Evolutionary conservation across 2,329 filamentous ascomycete species (phyloP).

Genomic region (Drechslerella coelobrocha): DNA sequence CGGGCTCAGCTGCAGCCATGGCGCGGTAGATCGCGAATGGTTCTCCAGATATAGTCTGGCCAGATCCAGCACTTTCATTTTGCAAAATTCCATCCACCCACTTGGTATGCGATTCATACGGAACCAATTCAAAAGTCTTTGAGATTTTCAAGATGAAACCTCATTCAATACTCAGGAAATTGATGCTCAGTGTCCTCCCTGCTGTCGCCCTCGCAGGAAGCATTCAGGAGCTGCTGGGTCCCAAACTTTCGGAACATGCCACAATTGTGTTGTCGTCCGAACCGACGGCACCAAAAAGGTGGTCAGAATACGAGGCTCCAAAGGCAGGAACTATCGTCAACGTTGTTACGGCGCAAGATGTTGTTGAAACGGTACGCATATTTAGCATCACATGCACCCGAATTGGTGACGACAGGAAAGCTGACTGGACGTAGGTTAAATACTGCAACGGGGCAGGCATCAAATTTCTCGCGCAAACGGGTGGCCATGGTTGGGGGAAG

Average conservation of each 20-base stretch:
- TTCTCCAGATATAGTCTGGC: too few relatives aligned
- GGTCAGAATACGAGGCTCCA: conserved; percentile 41
- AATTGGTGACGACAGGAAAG: neutral
- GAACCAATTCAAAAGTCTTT: too few relatives aligned
- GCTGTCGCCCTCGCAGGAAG: neutral
- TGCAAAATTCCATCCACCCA: too few relatives aligned
- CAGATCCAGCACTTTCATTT: too few relatives aligned
- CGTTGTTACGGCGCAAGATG: conserved; percentile 29
- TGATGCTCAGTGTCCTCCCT: neutral
- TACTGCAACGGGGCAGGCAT: conserved; percentile 43
- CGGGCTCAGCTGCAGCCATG: too few relatives aligned
- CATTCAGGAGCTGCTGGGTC: conserved; percentile 21
- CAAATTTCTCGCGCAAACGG: conserved; percentile 38
- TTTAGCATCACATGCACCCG: neutral
- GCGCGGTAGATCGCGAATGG: too few relatives aligned
- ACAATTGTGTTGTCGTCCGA: conserved; percentile 42
- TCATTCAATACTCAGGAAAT: neutral
- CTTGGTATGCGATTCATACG: too few relatives aligned
- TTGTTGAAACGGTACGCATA: conserved; percentile 33
- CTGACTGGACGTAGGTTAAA: conserved; percentile 37
- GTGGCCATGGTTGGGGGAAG: conserved; percentile 47
- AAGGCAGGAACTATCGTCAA: conserved; percentile 30
- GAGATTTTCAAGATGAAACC: too few relatives aligned
- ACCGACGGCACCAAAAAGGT: conserved; percentile 25
- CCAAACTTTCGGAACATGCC: conserved; percentile 24